Percentiles rank a stretch among this genome's conserved stretches.
phyloP scores from a whole-genome alignment of 805 yeast genomes.

The Saccharomycopsis fibuligera region DNA sequence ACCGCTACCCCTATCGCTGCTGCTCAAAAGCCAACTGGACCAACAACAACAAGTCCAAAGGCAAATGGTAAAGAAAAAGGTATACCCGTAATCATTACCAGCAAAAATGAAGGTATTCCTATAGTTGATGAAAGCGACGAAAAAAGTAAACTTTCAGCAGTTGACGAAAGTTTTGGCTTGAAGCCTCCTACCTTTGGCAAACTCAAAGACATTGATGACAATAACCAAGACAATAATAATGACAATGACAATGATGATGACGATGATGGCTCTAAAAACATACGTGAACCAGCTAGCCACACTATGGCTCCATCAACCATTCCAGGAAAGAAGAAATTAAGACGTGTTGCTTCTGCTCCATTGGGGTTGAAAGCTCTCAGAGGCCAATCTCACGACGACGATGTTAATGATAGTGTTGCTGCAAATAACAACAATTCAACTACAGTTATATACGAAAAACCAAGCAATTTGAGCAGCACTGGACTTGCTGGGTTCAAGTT shows the following conservation, averaged over 20 bases:
- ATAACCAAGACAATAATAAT: background rate
- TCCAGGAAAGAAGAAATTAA: conserved; percentile 28
- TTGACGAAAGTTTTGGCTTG: conserved; percentile 4
- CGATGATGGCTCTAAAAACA: conserved; percentile 3
- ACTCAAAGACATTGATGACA: conserved; percentile 14
- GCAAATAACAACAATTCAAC: background rate
- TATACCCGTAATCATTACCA: background rate
- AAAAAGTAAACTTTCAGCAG: too few relatives aligned
- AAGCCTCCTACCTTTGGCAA: conserved; percentile 19
- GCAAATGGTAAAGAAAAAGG: background rate
- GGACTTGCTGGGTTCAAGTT: background rate
- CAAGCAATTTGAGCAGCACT: background rate
- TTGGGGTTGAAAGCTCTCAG: conserved; percentile 41
- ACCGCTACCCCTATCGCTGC: background rate
- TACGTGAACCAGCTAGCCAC: too few relatives aligned
- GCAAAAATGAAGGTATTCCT: conserved; percentile 7
- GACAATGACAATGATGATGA: conserved; percentile 5
- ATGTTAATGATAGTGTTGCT: background rate
- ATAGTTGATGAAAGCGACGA: conserved; percentile 5
- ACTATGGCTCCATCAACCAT: background rate
- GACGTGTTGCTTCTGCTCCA: conserved; percentile 86
- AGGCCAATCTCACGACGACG: conserved; percentile 22
- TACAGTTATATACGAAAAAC: background rate
- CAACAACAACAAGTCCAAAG: background rate
- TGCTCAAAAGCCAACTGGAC: too few relatives aligned